A percentile compares a stretch with the other conserved stretches of the same genome.
Conservation (phyloP, 2,329 filamentous ascomycete genomes). For the Conoideocrella luteorostrata region DNA sequence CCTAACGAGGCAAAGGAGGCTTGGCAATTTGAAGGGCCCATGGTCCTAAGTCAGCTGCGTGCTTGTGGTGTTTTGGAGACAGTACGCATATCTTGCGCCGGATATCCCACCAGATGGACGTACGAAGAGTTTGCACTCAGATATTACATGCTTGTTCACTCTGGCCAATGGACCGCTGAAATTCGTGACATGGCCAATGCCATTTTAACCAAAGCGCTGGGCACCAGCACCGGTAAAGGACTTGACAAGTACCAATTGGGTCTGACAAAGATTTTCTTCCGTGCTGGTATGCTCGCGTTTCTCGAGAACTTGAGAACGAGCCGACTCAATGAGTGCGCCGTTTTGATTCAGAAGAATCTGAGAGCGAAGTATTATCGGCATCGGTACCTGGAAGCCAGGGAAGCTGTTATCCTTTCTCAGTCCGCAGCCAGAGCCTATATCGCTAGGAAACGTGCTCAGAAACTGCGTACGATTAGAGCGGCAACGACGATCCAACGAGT, state of each 20-base stretch:
- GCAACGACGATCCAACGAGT: conserved; percentile 92
- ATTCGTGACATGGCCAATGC: conserved; percentile 91
- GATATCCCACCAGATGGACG: conserved; percentile 96
- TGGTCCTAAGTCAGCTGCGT: conserved; percentile 94
- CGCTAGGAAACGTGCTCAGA: conserved; percentile 70
- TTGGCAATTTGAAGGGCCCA: conserved; percentile 97
- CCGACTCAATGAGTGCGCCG: conserved; percentile 85
- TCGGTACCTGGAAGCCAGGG: conserved; percentile 80
- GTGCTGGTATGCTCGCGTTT: conserved; percentile 97
- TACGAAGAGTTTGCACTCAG: conserved; percentile 96
- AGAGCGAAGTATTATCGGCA: conserved; percentile 91
- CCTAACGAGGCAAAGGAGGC: conserved; percentile 94
- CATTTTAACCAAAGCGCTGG: conserved; percentile 83
- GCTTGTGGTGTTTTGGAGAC: conserved; percentile 99
- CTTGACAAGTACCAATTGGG: conserved; percentile 95
- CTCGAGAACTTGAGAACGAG: conserved; percentile 88
- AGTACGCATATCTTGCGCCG: conserved; percentile 92
- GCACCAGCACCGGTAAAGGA: conserved; percentile 65
- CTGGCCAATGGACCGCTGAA: conserved; percentile 83
- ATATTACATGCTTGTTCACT: conserved; percentile 97
- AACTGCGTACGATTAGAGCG: conserved; percentile 75
- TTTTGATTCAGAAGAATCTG: conserved; percentile 98
- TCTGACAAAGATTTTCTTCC: conserved; percentile 98
- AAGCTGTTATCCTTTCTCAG: conserved; percentile 75
- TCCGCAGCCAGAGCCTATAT: conserved; percentile 70